Evolutionary conservation across 1,284 basidiomycete genomes (phyloP), one percentile per base, ranked within the genome.

Genomic region (Fomitopsis schrenkii): DNA sequence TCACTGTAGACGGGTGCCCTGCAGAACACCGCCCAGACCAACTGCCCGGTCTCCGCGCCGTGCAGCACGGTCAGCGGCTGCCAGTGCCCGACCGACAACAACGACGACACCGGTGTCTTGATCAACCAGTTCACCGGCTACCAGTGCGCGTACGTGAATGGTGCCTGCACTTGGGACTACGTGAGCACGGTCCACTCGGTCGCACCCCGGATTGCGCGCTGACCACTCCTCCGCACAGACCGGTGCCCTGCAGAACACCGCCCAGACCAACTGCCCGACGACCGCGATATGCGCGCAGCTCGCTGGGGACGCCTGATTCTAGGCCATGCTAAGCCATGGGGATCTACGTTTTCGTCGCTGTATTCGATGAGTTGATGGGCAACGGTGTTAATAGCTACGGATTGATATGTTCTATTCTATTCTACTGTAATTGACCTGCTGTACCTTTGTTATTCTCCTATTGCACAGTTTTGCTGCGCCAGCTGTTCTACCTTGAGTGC

Each of bases 111-210:
- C 15, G 69, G 69, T 54, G 66, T 69, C 14, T 53, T 69, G 54
- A 70, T 70, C 64, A 70, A 70, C 61, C 64, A 65, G 57, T 68
- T 68, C 62, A 66, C 64, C 12, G 67, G 67, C 14, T 70, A 69
- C 62, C 69, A 70, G 59, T 70, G 69, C 60, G 69, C 69, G 35
- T 70, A 68, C 61, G 59, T 62, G 30, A 58, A 61, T 42, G 69
- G 67, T 44, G 67, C 67, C 17, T 70, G 69, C 62, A 70, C 67
- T 28, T 70, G 67, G 66, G 67, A 70, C 62, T 63, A 60, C 38
- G 69, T 70, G 57, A 48, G 69, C 64, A 17, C 19, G 17, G 35
- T 22, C 35, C 15, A 1, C 15, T 38, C 9, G 3, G 15, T 22
- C 9, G 28, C 10, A 48, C 15, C 26, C 48, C 35, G 19, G 36